Evolutionary conservation across 192 early-diverging fungal species (phyloP).

Genomic region (Jimgerdemannia lactiflua): DNA sequence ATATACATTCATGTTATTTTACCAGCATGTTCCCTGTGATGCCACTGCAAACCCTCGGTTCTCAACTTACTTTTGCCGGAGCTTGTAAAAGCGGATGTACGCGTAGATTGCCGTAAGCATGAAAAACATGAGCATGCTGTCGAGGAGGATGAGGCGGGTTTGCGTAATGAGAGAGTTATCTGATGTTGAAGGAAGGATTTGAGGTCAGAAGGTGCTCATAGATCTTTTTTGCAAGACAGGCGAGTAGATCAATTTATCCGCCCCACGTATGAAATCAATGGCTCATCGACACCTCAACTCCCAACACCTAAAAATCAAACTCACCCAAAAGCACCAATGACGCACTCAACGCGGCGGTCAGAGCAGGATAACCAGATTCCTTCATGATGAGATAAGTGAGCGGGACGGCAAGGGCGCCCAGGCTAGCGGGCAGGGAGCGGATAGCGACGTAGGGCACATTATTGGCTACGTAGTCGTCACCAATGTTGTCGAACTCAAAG

Average conservation of each 20-base stretch:
- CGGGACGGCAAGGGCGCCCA: constrained; percentile 74
- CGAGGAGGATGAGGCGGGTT: constrained; percentile 89
- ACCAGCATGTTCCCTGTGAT: neutral
- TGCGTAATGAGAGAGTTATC: constrained; percentile 92
- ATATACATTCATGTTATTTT: constrained; percentile 4
- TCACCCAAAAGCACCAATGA: constrained; percentile 83
- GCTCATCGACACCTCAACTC: no score
- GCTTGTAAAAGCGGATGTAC: constrained; percentile 88
- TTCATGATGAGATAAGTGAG: constrained; percentile 83
- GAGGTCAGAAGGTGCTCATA: no score
- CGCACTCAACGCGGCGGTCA: constrained; percentile 70
- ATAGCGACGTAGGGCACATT: constrained; percentile 88
- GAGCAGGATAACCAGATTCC: constrained; percentile 79
- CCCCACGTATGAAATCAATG: no score
- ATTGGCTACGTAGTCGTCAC: constrained; percentile 84
- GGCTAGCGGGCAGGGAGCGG: constrained; percentile 73
- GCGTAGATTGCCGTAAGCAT: constrained; percentile 79
- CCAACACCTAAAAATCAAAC: neutral
- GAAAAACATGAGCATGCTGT: constrained; percentile 92
- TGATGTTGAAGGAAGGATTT: constrained; percentile 16
- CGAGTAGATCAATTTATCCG: no score
- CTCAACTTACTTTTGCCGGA: constrained; percentile 24
- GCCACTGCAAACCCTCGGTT: constrained; percentile 1
- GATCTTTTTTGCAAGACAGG: no score
- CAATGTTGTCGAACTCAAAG: constrained; percentile 94